phyloP scores from a whole-genome alignment of 768 basidiomycete species.

The Chalciporus piperatus region DNA sequence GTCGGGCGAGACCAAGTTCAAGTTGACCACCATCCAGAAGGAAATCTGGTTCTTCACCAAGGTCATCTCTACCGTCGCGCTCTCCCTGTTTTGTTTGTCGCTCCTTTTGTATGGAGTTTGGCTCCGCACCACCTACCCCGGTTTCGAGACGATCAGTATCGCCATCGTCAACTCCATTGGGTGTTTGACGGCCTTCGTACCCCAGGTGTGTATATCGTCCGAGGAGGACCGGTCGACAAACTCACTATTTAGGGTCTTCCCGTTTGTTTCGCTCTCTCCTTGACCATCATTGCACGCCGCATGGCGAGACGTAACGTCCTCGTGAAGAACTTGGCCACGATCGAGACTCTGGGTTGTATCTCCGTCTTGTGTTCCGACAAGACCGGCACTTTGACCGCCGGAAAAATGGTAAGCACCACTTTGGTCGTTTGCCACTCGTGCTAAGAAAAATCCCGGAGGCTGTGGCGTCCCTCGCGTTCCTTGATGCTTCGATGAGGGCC shows the following conservation, averaged over 20 bases:
- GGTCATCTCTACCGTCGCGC: constrained; percentile 43
- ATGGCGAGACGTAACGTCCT: constrained; percentile 47
- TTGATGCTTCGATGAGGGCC: constrained; percentile 24
- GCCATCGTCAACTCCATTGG: constrained; percentile 40
- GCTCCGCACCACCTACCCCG: constrained; percentile 35
- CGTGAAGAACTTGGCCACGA: constrained; percentile 51
- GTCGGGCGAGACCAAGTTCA: constrained; percentile 45
- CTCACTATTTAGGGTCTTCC: too few species aligned
- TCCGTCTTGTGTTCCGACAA: constrained; percentile 56
- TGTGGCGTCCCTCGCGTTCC: constrained; percentile 40
- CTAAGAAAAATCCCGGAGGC: constrained; percentile 23
- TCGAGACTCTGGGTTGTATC: constrained; percentile 53
- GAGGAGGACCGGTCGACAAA: too few species aligned
- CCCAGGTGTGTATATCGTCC: too few species aligned
- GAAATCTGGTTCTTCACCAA: constrained; percentile 54
- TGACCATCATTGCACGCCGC: constrained; percentile 48
- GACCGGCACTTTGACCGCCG: constrained; percentile 49
- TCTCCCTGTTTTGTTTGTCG: constrained; percentile 38
- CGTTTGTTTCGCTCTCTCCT: constrained; percentile 46
- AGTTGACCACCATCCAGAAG: constrained; percentile 45
- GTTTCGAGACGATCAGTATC: constrained; percentile 33
- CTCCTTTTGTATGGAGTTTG: constrained; percentile 43
- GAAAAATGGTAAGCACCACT: constrained; percentile 39
- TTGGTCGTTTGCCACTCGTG: background rate
- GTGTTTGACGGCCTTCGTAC: constrained; percentile 39